Base-by-base conservation (phyloP, 2,329 filamentous ascomycete genomes). In the Cytospora schulzeri region DNA sequence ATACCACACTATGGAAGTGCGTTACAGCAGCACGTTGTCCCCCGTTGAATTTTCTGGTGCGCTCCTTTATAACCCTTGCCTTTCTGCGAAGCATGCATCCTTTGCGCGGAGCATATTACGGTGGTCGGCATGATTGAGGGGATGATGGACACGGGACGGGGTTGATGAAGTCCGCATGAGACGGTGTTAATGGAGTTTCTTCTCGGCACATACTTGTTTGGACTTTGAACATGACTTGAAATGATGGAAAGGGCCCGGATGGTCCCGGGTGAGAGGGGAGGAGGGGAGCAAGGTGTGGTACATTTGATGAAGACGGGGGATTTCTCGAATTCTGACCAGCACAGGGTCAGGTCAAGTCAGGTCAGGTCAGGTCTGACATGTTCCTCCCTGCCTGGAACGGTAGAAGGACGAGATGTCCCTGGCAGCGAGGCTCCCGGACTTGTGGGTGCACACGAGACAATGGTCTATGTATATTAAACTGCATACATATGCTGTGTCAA, bases 401-500 rank as follows among this genome's bases (percentile, higher is more conserved):
- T 12, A 19, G 45, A 26, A 9, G 35, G 31, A 48, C 8, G 54
- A 22, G 45, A 24, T 26, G 35, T 50, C 17, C 31, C 24, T 45
- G 24, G 41, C 33, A 28, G 63, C 50, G 14, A 29, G 53, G 54
- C 54, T 54, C 60, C 63, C 41, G 41, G 22, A 51, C 3, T 35
- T 48, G 41, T 51, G n/a, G n/a, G n/a, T n/a, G 50, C n/a, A 55
- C 35, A 56, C 38, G 17, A 57, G 19, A 50, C 53, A 33, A 61
- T 28, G 19, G 31, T 24, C 28, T 26, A 53, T 63, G 57, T 64
- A 66, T 64, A 45, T 60, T 66, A 66, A 38, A 38, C 28, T 41
- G 62, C 41, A 66, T 64, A 22, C 57, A 61, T 66, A 60, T 61
- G 64, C 53, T 50, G 45, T 61, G 57, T 48, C 57, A 50, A 55